Percentiles rank a stretch among this genome's conserved stretches.
phyloP scores from a whole-genome alignment of 306 rosid genomes.

The Potentilla sterilis region DNA sequence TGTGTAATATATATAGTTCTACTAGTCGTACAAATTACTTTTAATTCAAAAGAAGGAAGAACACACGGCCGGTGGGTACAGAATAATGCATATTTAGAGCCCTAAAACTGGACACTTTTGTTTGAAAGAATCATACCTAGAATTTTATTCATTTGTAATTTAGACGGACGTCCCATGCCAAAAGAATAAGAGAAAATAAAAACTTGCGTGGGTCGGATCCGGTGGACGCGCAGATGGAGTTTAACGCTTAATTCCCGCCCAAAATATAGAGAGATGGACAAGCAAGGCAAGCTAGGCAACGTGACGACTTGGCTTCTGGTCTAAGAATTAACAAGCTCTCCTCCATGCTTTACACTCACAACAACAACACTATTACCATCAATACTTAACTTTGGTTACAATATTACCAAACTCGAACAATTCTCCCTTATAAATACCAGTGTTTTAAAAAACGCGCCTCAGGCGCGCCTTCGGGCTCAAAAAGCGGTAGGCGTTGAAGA shows the following conservation, averaged over 20 bases:
- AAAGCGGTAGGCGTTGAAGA: too few species aligned
- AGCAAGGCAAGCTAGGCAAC: conserved; percentile 5
- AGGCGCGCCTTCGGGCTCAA: too few species aligned
- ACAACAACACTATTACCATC: neutral
- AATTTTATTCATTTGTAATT: neutral
- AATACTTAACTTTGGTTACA: neutral
- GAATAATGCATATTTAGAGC: neutral
- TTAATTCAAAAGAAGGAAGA: neutral
- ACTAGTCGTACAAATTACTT: neutral
- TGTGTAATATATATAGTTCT: neutral
- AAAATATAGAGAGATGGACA: neutral
- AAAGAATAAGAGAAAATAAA: too few species aligned
- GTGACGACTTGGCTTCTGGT: conserved; percentile 32
- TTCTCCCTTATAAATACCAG: neutral
- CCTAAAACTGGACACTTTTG: neutral
- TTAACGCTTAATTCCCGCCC: neutral
- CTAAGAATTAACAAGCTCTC: neutral
- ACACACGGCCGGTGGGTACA: neutral
- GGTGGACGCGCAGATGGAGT: neutral
- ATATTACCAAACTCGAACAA: neutral
- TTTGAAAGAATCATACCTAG: neutral
- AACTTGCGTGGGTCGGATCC: neutral
- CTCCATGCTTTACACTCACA: conserved; percentile 32
- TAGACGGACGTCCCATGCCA: neutral
- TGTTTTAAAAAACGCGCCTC: too few species aligned